A percentile compares a stretch with the other conserved stretches of the same genome.
phyloP scores from a whole-genome alignment of 148 eudicot genomes.

The Rhododendron kiyosumense region DNA sequence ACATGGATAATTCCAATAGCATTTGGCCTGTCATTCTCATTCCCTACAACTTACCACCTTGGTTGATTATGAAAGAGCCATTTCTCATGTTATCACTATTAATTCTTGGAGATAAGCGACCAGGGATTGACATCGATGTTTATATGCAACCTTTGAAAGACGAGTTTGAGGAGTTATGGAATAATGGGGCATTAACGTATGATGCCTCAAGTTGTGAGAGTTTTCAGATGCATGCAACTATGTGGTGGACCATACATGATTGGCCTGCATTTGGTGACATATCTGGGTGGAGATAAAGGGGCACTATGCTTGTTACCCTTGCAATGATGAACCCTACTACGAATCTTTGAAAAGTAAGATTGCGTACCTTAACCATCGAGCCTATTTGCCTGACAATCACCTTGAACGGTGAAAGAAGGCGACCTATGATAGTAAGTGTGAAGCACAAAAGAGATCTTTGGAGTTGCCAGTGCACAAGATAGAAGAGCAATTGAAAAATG shows the following conservation, averaged over 20 bases:
- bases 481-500: not conserved
- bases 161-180: too few species aligned
- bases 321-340: not conserved
- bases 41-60: too few species aligned
- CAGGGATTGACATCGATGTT: too few species aligned
- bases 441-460: not conserved
- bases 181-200: not conserved
- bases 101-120: too few species aligned
- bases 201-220: not conserved
- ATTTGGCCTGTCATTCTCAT: too few species aligned
- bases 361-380: not conserved
- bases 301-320: not conserved
- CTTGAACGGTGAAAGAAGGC: not conserved
- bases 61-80: too few species aligned
- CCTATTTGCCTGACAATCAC: not conserved
- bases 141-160: too few species aligned
- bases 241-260: not conserved
- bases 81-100: too few species aligned
- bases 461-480: not conserved
- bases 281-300: not conserved
- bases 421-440: not conserved
- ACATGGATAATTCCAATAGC: too few species aligned
- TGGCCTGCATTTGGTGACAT: not conserved
- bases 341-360: conserved; percentile 3
- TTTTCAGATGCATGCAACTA: not conserved